A percentile compares a stretch with the other conserved stretches of the same genome.
phyloP scores from a whole-genome alignment of 2,329 filamentous ascomycete genomes.

The Tricladium varicosporioides region DNA sequence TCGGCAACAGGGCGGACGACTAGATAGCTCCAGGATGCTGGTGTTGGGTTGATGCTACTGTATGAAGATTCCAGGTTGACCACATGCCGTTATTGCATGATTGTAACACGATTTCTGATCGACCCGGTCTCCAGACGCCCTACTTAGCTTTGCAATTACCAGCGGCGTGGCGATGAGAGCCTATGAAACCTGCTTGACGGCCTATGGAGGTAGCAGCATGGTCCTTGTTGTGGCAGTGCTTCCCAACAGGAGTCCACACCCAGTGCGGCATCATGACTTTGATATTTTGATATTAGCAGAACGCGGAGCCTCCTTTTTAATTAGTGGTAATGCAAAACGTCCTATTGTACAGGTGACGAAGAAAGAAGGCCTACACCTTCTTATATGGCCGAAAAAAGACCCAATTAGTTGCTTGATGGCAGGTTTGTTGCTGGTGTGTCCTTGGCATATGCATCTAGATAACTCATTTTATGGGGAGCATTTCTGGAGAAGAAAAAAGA shows the following conservation, averaged over 20 bases:
- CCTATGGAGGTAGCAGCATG: background rate
- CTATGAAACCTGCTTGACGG: conserved; percentile 15
- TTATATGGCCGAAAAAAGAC: background rate
- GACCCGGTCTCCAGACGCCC: background rate
- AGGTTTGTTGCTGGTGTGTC: no score
- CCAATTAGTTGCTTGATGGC: no score
- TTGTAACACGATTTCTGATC: conserved; percentile 10
- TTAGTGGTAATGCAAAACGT: background rate
- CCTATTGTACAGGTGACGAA: background rate
- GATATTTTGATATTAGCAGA: background rate
- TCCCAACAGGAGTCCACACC: background rate
- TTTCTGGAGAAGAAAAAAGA: no score
- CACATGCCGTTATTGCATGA: conserved; percentile 17
- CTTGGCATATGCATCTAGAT: no score
- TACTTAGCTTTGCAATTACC: background rate
- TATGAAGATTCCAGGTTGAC: conserved; percentile 11
- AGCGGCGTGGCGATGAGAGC: background rate
- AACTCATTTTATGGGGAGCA: no score
- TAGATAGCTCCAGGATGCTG: background rate
- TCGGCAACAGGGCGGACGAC: conserved; percentile 20
- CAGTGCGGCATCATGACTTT: conserved; percentile 3
- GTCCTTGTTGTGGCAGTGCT: conserved; percentile 21
- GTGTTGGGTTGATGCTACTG: conserved; percentile 13
- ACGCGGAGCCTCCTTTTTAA: background rate
- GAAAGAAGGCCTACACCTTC: no score